A percentile compares a stretch with the other conserved stretches of the same genome.
Evolutionary conservation across 768 basidiomycete genomes (phyloP).

Genomic region (Macrolepiota albuminosa): DNA sequence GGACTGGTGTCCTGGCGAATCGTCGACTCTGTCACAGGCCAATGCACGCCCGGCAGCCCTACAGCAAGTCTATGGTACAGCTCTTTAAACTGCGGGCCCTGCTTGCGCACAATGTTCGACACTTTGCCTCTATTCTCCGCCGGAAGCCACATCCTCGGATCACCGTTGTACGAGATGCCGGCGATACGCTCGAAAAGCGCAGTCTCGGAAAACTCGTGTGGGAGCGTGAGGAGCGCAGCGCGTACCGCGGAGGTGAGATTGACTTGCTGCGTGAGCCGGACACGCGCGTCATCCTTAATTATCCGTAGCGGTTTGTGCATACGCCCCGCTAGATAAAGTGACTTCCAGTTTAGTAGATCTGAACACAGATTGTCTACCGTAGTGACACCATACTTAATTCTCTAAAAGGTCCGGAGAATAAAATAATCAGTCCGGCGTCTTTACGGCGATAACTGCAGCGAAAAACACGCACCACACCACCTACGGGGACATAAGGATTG

Average conservation of each 20-base stretch:
- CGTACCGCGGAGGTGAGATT: constrained; percentile 90
- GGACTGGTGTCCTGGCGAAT: constrained; percentile 76
- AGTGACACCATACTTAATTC: constrained; percentile 95
- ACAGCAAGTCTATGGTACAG: constrained; percentile 78
- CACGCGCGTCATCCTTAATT: constrained; percentile 88
- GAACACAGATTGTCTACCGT: constrained; percentile 85
- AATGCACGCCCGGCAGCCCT: constrained; percentile 77
- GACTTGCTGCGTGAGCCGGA: constrained; percentile 87
- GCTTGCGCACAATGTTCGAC: constrained; percentile 84
- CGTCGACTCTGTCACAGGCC: constrained; percentile 43
- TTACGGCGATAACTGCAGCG: constrained; percentile 4
- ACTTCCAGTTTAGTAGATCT: constrained; percentile 89
- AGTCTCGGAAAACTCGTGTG: constrained; percentile 73
- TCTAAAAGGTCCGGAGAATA: constrained; percentile 36
- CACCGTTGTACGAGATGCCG: constrained; percentile 80
- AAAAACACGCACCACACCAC: constrained; percentile 65
- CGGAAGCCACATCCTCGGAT: constrained; percentile 91
- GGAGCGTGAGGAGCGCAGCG: constrained; percentile 84
- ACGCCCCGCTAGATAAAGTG: constrained; percentile 90
- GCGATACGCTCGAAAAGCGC: constrained; percentile 85
- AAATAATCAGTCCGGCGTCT: background rate
- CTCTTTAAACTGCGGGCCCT: constrained; percentile 79
- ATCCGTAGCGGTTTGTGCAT: constrained; percentile 98
- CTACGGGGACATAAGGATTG: constrained; percentile 82
- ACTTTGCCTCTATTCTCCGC: constrained; percentile 95